phyloP scores from a whole-genome alignment of 1,284 basidiomycete genomes.

The Tilletia horrida region DNA sequence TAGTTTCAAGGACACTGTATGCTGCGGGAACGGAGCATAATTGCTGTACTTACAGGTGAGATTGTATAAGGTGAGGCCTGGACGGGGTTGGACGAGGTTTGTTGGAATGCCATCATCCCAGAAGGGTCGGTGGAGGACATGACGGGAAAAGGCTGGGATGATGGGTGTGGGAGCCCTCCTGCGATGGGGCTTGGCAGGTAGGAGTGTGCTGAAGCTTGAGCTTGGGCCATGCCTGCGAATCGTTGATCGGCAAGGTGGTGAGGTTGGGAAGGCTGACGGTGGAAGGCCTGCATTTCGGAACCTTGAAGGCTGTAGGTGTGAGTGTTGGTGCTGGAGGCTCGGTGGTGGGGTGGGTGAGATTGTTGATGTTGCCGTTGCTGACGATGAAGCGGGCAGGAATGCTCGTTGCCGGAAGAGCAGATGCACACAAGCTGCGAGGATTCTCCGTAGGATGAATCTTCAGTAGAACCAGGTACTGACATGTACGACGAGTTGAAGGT shows the following conservation, averaged over 20 bases:
- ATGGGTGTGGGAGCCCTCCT: neutral
- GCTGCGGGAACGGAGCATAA: neutral
- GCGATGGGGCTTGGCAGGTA: neutral
- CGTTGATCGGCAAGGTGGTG: slow-evolving; percentile 6
- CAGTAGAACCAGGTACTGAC: slow-evolving; percentile 4
- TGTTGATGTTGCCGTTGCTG: neutral
- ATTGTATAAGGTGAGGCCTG: neutral
- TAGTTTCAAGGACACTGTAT: neutral
- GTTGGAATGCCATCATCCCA: neutral
- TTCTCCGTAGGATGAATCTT: slow-evolving; percentile 13
- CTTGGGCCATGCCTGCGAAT: neutral
- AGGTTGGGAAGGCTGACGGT: neutral
- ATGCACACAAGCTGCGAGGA: slow-evolving; percentile 4
- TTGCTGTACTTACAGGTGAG: slow-evolving; percentile 8
- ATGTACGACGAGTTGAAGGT: slow-evolving; percentile 10
- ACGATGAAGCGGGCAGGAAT: slow-evolving; percentile 6
- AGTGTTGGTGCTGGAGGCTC: neutral
- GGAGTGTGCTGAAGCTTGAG: neutral
- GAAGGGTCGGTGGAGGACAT: neutral
- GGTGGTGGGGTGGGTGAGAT: neutral
- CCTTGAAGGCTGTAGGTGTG: neutral
- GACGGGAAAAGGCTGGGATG: neutral
- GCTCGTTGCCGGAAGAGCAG: slow-evolving; percentile 16
- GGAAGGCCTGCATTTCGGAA: slow-evolving; percentile 10
- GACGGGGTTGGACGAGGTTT: too few species aligned